phyloP scores from a whole-genome alignment of 2,329 filamentous ascomycete genomes.

The Xylaria sp. region DNA sequence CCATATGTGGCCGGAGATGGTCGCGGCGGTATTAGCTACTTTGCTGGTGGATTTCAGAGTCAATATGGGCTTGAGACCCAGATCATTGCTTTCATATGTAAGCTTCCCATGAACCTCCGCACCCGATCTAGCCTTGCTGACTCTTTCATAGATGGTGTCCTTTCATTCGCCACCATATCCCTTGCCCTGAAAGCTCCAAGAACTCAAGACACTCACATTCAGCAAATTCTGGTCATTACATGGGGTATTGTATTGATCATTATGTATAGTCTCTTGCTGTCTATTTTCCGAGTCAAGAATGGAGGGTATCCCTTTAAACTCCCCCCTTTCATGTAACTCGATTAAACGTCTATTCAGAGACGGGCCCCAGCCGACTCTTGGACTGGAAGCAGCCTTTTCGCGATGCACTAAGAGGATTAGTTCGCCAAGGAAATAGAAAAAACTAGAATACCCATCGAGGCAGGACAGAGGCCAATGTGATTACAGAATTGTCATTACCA shows the following conservation, averaged over 20 bases:
- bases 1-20: slow-evolving; percentile 91
- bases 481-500: slow-evolving; percentile 10
- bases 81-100: slow-evolving; percentile 93
- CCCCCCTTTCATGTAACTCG: slow-evolving; percentile 79
- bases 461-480: background rate
- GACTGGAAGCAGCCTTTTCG: slow-evolving; percentile 6
- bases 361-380: background rate
- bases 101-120: slow-evolving; percentile 54
- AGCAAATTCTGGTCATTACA: slow-evolving; percentile 82
- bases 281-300: slow-evolving; percentile 94
- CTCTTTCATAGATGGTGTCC: slow-evolving; percentile 65
- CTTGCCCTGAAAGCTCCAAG: slow-evolving; percentile 93
- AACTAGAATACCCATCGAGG: slow-evolving; percentile 22
- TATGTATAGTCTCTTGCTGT: slow-evolving; percentile 94
- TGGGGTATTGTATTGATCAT: slow-evolving; percentile 82
- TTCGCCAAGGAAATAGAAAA: slow-evolving; percentile 19
- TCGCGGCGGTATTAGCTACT: slow-evolving; percentile 87
- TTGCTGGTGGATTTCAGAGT: slow-evolving; percentile 90
- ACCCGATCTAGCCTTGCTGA: slow-evolving; percentile 37
- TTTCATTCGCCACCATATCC: slow-evolving; percentile 92
- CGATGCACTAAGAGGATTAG: slow-evolving; percentile 25
- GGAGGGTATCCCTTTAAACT: slow-evolving; percentile 93
- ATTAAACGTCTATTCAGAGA: background rate
- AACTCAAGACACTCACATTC: slow-evolving; percentile 78
- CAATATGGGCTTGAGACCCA: slow-evolving; percentile 96